Percentiles rank a stretch among this genome's conserved stretches.
Conservation (phyloP, 2,329 filamentous ascomycete genomes). For the Madurella fahalii region DNA sequence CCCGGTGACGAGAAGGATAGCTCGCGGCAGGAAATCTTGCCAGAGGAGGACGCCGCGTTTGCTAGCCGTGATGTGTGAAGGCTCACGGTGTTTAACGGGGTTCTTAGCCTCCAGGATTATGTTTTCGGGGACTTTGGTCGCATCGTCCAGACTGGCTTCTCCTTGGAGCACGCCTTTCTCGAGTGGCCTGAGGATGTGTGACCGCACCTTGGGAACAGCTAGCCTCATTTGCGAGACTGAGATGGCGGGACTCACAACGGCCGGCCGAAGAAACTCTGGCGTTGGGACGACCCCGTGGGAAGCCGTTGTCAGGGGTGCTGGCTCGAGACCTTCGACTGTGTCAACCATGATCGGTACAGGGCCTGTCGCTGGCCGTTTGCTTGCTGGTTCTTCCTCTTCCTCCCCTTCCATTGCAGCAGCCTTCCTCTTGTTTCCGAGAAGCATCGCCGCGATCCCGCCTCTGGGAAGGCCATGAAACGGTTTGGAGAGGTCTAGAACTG, state of each 20-base stretch:
- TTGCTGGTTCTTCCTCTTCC: slow-evolving; percentile 60
- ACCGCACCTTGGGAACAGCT: slow-evolving; percentile 81
- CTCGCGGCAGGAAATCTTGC: slow-evolving; percentile 87
- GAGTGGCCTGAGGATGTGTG: slow-evolving; percentile 75
- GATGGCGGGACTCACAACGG: slow-evolving; percentile 77
- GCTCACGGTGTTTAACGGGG: slow-evolving; percentile 70
- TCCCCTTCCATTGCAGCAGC: slow-evolving; percentile 68
- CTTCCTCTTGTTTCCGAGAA: slow-evolving; percentile 92
- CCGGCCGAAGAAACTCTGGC: slow-evolving; percentile 82
- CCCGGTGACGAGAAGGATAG: slow-evolving; percentile 85
- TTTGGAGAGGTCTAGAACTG: slow-evolving; percentile 83
- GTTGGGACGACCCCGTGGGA: slow-evolving; percentile 61
- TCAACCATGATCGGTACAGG: slow-evolving; percentile 73
- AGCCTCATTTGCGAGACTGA: slow-evolving; percentile 78
- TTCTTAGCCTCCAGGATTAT: slow-evolving; percentile 87
- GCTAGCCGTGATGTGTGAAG: slow-evolving; percentile 75
- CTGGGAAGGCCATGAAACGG: slow-evolving; percentile 90
- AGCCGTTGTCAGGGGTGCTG: slow-evolving; percentile 60
- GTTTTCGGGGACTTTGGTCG: slow-evolving; percentile 61
- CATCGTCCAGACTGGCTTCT: slow-evolving; percentile 55
- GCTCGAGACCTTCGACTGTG: slow-evolving; percentile 71
- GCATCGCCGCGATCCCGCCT: slow-evolving; percentile 77
- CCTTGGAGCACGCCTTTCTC: slow-evolving; percentile 59
- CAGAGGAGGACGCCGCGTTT: slow-evolving; percentile 79
- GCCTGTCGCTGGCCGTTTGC: slow-evolving; percentile 57